phyloP scores from a whole-genome alignment of 208 protist species.

The Leishmania lainsoni region DNA sequence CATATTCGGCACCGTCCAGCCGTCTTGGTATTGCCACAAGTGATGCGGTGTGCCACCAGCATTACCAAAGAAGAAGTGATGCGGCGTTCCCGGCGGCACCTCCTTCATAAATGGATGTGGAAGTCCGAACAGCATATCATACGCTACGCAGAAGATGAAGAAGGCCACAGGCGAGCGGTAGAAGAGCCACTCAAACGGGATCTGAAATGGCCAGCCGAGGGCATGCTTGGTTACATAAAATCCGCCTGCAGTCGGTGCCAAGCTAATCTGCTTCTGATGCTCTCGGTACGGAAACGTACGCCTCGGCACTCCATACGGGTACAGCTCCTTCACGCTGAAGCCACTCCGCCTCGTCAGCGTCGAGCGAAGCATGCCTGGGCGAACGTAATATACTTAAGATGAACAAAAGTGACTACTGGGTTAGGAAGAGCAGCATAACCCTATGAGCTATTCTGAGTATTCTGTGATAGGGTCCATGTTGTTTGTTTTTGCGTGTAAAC shows the following conservation, averaged over 20 bases:
- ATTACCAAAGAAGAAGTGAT: constrained; percentile 91
- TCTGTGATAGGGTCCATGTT: not conserved
- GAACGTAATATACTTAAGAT: constrained; percentile 10
- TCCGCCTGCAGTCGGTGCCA: constrained; percentile 79
- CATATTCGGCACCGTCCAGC: constrained; percentile 90
- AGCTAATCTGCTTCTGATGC: constrained; percentile 84
- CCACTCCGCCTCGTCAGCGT: too few relatives aligned
- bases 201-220: constrained; percentile 87
- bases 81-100: constrained; percentile 66
- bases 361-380: constrained; percentile 35
- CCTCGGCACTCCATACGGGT: constrained; percentile 87
- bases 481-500: not conserved
- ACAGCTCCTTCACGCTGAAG: constrained; percentile 79
- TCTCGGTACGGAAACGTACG: constrained; percentile 89
- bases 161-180: constrained; percentile 74
- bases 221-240: constrained; percentile 88
- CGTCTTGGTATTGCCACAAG: constrained; percentile 90
- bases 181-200: constrained; percentile 91
- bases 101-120: constrained; percentile 88
- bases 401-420: not conserved
- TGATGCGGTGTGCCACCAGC: constrained; percentile 80
- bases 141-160: constrained; percentile 72
- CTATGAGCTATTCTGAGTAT: not conserved
- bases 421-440: not conserved
- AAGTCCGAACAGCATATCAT: constrained; percentile 86